These are phyloP conservation scores for Elongisporangium prolatum DNA, from an alignment of 352 stramenopile species.

Conservation along the genomic window DNA sequence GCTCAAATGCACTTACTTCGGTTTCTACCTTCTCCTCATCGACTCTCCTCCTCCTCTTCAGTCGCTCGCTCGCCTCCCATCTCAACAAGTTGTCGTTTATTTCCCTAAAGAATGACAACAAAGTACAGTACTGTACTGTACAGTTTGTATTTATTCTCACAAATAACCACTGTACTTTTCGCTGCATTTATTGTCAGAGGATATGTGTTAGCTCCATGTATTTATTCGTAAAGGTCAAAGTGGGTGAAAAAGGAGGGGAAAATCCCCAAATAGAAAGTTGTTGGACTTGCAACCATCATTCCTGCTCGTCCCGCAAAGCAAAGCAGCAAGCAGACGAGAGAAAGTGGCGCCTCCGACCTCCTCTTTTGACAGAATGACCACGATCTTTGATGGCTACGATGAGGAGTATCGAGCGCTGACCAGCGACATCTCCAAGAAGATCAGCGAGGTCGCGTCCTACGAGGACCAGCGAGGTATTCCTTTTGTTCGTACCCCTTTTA, in stretches of 20 bases:
- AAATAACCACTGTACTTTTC: too few relatives aligned
- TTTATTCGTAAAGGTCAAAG: not conserved
- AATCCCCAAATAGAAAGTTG: not conserved
- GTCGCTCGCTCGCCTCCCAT: too few relatives aligned
- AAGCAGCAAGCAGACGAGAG: not conserved
- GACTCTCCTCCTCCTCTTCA: too few relatives aligned
- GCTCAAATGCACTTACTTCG: too few relatives aligned
- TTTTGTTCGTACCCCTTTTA: not conserved
- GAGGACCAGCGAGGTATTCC: constrained; percentile 70
- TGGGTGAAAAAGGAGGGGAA: not conserved
- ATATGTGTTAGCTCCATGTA: not conserved
- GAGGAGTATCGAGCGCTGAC: constrained; percentile 83
- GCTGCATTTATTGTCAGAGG: not conserved
- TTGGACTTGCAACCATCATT: not conserved
- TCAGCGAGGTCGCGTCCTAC: constrained; percentile 84
- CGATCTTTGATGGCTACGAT: constrained; percentile 87
- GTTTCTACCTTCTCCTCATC: too few relatives aligned
- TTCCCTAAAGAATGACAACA: too few relatives aligned
- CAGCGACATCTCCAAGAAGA: constrained; percentile 86
- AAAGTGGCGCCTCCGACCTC: constrained; percentile 8
- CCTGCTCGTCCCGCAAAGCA: not conserved
- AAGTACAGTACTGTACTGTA: too few relatives aligned
- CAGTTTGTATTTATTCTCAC: too few relatives aligned
- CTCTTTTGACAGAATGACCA: constrained; percentile 54
- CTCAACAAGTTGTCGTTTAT: too few relatives aligned